Evolutionary conservation across 1,139 yeast genomes (phyloP), one percentile per base, ranked within the genome.

Genomic region (Nakaseomyces kungkrabaensis): DNA sequence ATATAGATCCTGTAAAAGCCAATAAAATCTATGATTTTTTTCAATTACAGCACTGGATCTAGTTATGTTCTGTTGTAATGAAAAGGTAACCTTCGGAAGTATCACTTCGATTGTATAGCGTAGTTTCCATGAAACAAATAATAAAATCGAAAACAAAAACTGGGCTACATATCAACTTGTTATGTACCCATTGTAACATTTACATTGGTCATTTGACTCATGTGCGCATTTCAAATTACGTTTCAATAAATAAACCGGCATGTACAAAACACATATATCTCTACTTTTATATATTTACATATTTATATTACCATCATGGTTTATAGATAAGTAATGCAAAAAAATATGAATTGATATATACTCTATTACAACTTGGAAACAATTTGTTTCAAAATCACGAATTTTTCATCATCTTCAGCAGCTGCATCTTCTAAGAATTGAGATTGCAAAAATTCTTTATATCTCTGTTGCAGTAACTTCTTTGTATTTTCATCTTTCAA

Each of bases 11-110:
- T 31, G 77, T 79, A 58, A 92, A 92, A 67, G 88, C 96, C 1
- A 82, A 88, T 27, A 81, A 84, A 64, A 85, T 92, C 48, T 90
- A 85, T 67, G 97, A 92, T 63, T 92, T 92, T 63, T 90, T 92
- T 67, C 88, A 85, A 53, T 82, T 82, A 54, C 96, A 90, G 76
- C 85, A 89, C 52, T 92, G 98, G 98, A 71, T 74, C 47, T 71
- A 58, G 53, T 9, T 29, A 10, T 29, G 22, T 17, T 17, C 1
- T 17, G 22, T 17, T 17, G 22, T 17, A 17, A 17, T 17, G 22
- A 17, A 17, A 17, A 17, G 22, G 22, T 17, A 17, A 2, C 22
- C 3, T 17, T 17, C 22, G 3, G 22, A 17, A 17, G 22, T 17
- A 17, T 17, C 22, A 17, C 22, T 17, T 17, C 22, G 22, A 17